phyloP scores from a whole-genome alignment of 1,284 basidiomycete genomes.

The Fomes fomentarius region DNA sequence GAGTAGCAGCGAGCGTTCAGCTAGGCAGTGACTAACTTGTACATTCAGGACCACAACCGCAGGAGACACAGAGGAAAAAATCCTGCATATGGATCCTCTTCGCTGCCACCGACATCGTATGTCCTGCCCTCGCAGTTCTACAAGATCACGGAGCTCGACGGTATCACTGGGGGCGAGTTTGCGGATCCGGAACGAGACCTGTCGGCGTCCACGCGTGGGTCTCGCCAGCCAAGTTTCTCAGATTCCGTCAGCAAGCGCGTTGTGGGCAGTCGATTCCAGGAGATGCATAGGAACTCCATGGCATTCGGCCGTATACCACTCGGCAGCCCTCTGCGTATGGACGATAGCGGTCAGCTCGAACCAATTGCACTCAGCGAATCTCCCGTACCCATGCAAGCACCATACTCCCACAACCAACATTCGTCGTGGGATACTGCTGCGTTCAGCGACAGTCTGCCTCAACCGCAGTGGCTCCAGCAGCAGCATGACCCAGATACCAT shows the following conservation, averaged over 20 bases:
- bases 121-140: constrained; percentile 81
- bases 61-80: constrained; percentile 52
- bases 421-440: constrained; percentile 41
- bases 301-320: constrained; percentile 60
- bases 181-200: constrained; percentile 38
- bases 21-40: neutral
- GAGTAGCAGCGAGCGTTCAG: neutral
- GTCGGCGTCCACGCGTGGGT: constrained; percentile 27
- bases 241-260: constrained; percentile 65
- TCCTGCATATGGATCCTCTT: constrained; percentile 64
- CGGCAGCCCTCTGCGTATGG: constrained; percentile 61
- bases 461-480: constrained; percentile 29
- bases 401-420: constrained; percentile 58
- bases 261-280: constrained; percentile 71
- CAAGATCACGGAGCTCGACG: constrained; percentile 63
- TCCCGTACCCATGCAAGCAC: constrained; percentile 51
- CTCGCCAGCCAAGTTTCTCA: constrained; percentile 48
- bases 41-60: constrained; percentile 18
- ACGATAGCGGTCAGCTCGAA: constrained; percentile 53
- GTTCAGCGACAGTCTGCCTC: constrained; percentile 27
- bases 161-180: constrained; percentile 63
- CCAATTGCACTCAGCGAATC: constrained; percentile 29
- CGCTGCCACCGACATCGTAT: constrained; percentile 73
- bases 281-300: constrained; percentile 63
- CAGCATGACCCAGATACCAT: constrained; percentile 28